Base-by-base conservation (phyloP, 495 filamentous ascomycete genomes). In the Daldinia loculata region DNA sequence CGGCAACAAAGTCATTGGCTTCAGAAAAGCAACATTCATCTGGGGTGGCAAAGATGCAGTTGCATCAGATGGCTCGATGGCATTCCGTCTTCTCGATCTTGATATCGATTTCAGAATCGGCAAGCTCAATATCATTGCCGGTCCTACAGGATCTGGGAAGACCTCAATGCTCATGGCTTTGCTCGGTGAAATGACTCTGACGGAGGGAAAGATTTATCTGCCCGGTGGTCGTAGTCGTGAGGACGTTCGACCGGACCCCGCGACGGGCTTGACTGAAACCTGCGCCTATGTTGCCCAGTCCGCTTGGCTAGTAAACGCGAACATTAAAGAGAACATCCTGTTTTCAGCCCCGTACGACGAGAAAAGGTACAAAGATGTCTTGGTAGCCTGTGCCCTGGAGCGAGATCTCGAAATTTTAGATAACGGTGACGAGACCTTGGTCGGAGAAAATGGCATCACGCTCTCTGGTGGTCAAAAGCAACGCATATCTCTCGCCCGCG, bases 401-500 rank as follows among this genome's bases (percentile, higher is more conserved):
- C 91, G 93, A 56, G 96, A 99, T 75, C 83, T 99, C 52, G 88
- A 93, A 55, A 97, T 98, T 32, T 87, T 99, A 5, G 95, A 97
- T 76, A 88, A 88, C 63, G 96, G 96, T 41, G 96, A 99, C 70
- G 88, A 95, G 80, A 98, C 96, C 0, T 81, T 98, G 12, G 96
- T 98, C 12, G 96, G 96, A 50, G 96, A 99, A 79, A 98, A 98
- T 79, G 96, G 96, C 41, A 97, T 99, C 67, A 93, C 94, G 52
- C 85, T 99, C 27, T 99, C 96, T 12, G 96, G 96, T 66, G 95
- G 95, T 15, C 95, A 99, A 79, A 99, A 99, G 80, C 95, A 99
- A 80, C 89, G 95, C 61, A 98, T 99, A 34, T 98, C 96, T 27
- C 84, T 99, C 24, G 95, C 95, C 15, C 88, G 95, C 69, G 95